These are phyloP conservation scores for Prinsepia uniflora DNA, from an alignment of 306 rosid genomes.

Conservation along the genomic window DNA sequence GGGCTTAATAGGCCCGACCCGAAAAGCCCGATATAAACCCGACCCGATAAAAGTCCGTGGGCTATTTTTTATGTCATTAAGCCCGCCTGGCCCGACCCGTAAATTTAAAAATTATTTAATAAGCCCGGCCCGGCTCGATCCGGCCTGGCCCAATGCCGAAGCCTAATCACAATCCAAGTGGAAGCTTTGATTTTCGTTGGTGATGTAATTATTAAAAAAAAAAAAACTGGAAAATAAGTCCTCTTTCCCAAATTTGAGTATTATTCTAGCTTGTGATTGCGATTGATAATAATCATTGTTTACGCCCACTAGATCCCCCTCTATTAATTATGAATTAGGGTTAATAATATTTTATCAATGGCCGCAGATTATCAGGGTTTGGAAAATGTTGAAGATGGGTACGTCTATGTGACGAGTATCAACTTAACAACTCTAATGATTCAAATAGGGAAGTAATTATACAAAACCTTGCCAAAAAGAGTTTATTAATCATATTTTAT, in stretches of 20 bases:
- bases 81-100: no score
- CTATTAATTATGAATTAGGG: not conserved
- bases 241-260: conserved; percentile 22
- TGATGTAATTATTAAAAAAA: conserved; percentile 21
- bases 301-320: not conserved
- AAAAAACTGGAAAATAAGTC: not conserved
- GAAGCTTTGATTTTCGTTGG: conserved; percentile 11
- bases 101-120: no score
- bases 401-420: not conserved
- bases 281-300: not conserved
- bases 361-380: not conserved
- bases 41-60: no score
- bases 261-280: conserved; percentile 26
- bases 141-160: no score
- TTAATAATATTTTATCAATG: not conserved
- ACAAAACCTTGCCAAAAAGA: not conserved
- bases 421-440: not conserved
- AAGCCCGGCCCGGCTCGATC: no score
- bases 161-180: conserved; percentile 5
- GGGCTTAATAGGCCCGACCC: no score
- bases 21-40: no score
- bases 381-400: not conserved
- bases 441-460: not conserved
- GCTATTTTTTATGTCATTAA: no score
- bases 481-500: not conserved